phyloP scores from a whole-genome alignment of 352 stramenopile species.

The Thraustotheca clavata region DNA sequence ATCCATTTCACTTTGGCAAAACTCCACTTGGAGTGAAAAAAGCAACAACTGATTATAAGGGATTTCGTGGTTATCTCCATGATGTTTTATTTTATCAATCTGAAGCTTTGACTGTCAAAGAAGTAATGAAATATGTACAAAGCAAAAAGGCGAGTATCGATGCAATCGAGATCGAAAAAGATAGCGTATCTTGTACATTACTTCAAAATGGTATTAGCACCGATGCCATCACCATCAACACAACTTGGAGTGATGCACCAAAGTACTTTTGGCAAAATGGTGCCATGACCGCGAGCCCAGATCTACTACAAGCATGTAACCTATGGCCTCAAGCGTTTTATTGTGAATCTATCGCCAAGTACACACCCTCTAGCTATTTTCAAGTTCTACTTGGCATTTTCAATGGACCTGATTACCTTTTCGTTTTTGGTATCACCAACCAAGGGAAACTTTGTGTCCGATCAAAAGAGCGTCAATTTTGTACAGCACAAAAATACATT shows the following conservation, averaged over 20 bases:
- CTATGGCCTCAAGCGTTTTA: conserved; percentile 2
- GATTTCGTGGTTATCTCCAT: conserved; percentile 12
- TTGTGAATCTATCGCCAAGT: not conserved
- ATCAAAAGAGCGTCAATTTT: conserved; percentile 13
- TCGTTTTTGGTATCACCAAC: conserved; percentile 8
- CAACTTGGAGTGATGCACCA: no score
- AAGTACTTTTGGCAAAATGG: no score
- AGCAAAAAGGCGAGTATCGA: not conserved
- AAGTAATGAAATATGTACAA: not conserved
- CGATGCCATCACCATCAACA: no score
- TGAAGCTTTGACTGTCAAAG: conserved; percentile 9
- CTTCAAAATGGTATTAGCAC: no score
- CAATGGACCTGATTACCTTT: not conserved
- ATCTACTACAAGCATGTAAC: not conserved
- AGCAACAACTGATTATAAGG: conserved; percentile 15
- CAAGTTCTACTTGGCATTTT: conserved; percentile 3
- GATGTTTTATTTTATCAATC: not conserved
- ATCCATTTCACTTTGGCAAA: conserved; percentile 20
- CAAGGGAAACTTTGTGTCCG: not conserved
- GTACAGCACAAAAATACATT: not conserved
- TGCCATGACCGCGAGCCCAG: not conserved
- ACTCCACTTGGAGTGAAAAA: conserved; percentile 8
- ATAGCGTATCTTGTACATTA: no score
- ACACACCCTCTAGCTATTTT: not conserved
- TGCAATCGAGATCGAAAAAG: not conserved